A percentile compares a stretch with the other conserved stretches of the same genome.
These are phyloP conservation scores for Fusarium longipes DNA, from an alignment of 2,329 filamentous ascomycete species.

Conservation along the genomic window DNA sequence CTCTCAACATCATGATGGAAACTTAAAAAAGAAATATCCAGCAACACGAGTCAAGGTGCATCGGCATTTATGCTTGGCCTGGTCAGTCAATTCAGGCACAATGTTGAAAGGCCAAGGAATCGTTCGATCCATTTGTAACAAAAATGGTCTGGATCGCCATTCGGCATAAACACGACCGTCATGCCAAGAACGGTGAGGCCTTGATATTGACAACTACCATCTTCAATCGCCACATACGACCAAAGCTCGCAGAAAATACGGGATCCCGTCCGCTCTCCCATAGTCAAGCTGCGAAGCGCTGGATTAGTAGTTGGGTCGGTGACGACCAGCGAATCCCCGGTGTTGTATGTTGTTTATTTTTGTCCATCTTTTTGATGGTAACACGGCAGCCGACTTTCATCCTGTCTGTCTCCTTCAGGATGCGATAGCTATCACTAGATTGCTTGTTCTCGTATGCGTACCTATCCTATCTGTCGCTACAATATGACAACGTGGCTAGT, in stretches of 20 bases:
- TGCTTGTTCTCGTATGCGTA: neutral
- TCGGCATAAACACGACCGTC: neutral
- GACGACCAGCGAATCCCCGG: constrained; percentile 31
- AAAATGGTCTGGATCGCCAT: neutral
- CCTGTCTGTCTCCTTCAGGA: neutral
- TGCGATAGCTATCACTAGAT: neutral
- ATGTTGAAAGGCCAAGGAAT: neutral
- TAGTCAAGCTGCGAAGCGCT: constrained; percentile 25
- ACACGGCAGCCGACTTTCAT: neutral
- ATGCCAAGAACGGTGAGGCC: neutral
- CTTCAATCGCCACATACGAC: constrained; percentile 5
- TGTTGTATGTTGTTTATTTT: constrained; percentile 26
- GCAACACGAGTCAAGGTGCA: neutral
- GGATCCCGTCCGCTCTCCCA: constrained; percentile 30
- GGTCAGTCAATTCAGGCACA: neutral
- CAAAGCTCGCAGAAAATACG: constrained; percentile 31
- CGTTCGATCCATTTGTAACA: neutral
- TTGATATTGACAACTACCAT: neutral
- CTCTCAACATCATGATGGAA: neutral
- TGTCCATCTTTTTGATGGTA: neutral
- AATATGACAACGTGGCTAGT: neutral
- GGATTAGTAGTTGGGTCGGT: too few relatives aligned
- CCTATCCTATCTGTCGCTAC: neutral
- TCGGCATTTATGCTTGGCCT: neutral
- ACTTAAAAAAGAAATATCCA: neutral